Percentiles rank a stretch among this genome's conserved stretches.
Evolutionary conservation across 2,329 filamentous ascomycete genomes (phyloP).

Genomic region (Mollisiaceae sp.): DNA sequence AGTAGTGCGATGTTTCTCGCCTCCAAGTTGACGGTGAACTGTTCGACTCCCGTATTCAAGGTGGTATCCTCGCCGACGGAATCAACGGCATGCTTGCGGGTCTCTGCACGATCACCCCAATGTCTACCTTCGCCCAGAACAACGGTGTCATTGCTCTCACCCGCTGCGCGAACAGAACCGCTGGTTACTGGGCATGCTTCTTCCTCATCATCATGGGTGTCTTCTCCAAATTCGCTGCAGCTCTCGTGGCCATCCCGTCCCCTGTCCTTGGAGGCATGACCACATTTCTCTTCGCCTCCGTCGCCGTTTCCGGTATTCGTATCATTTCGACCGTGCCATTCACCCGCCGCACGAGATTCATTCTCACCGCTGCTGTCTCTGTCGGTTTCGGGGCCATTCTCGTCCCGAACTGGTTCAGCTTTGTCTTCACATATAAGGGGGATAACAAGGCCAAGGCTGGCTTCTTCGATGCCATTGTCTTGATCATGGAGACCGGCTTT

Average conservation of each 20-base stretch:
- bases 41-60: slow-evolving; percentile 80
- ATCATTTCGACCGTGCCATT: slow-evolving; percentile 76
- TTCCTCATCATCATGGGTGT: slow-evolving; percentile 83
- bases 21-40: slow-evolving; percentile 73
- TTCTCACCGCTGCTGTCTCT: slow-evolving; percentile 75
- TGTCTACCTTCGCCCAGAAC: slow-evolving; percentile 83
- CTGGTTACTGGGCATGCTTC: slow-evolving; percentile 77
- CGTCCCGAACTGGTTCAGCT: slow-evolving; percentile 68
- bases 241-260: slow-evolving; percentile 75
- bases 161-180: slow-evolving; percentile 79
- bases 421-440: slow-evolving; percentile 75
- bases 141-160: slow-evolving; percentile 85
- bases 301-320: slow-evolving; percentile 77
- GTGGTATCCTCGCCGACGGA: slow-evolving; percentile 78
- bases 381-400: slow-evolving; percentile 75
- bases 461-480: slow-evolving; percentile 74
- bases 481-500: slow-evolving; percentile 78
- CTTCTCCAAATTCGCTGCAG: slow-evolving; percentile 82
- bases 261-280: slow-evolving; percentile 74
- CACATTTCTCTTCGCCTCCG: slow-evolving; percentile 79
- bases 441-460: slow-evolving; percentile 70
- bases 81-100: slow-evolving; percentile 76
- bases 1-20: slow-evolving; percentile 72
- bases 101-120: slow-evolving; percentile 79
- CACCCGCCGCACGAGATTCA: slow-evolving; percentile 81